Base-by-base conservation (phyloP, 2,329 filamentous ascomycete species). In the Neofusicoccum parvum region DNA sequence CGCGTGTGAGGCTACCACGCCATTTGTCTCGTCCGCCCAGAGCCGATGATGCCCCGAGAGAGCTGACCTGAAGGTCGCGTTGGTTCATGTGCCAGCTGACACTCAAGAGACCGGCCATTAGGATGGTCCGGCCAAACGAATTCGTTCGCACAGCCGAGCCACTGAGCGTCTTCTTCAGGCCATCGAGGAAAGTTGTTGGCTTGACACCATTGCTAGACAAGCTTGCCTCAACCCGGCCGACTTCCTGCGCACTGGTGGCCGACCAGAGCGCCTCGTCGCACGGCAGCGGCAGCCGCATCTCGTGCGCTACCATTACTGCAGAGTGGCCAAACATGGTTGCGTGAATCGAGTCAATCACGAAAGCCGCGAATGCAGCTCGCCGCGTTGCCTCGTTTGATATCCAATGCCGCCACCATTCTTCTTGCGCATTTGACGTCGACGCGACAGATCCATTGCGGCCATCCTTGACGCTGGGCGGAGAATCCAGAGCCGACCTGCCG, bases 51-150 rank as follows among this genome's bases (percentile, higher is more conserved):
- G 94, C 92, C 12, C 91, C 93, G 0, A 98, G 84, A 0, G 93
- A 93, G 75, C 90, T 94, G 66, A 97, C 90, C 79, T 97, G 94
- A 14, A 97, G 85, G 75, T 98, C 95, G 73, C 94, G 87, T 76
- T 98, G 94, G 74, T 96, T 95, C 91, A 98, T 94, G 76, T 98
- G 94, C 92, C 93, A 98, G 73, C 91, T 95, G 36, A 98, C 92
- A 70, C 92, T 97, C 27, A 98, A 82, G 34, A 99, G 81, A 0
- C 95, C 95, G 1, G 94, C 91, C 93, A 98, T 98, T 60, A 99
- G 83, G 50, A 97, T 92, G 2, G 91, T 95, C 45, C 95, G 88
- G 1, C 94, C 95, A 74, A 98, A 99, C 0, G 92, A 90, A 75
- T 97, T 97, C 3, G 95, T 98, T 62, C 90, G 88, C 4, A 98